Evolutionary conservation across 345 rosid genomes (phyloP).

Genomic region (Turnera subulata): DNA sequence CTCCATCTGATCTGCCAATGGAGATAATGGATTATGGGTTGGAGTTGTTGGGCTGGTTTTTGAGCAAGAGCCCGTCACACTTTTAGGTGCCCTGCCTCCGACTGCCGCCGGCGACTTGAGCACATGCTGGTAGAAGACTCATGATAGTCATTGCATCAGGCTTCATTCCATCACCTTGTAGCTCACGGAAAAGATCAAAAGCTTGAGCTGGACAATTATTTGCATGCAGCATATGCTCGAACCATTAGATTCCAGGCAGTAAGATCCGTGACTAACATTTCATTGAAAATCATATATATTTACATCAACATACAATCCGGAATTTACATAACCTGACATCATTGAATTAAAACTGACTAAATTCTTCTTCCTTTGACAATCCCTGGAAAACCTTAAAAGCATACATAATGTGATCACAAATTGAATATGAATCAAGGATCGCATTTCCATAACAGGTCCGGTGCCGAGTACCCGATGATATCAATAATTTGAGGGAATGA

Average conservation of each 20-base stretch:
- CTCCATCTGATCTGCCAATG: too few relatives aligned
- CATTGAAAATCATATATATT: slow-evolving; percentile 36
- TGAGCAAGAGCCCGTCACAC: too few relatives aligned
- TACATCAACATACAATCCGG: slow-evolving; percentile 52
- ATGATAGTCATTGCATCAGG: slow-evolving; percentile 70
- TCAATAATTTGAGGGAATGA: too few relatives aligned
- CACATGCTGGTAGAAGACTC: slow-evolving; percentile 71
- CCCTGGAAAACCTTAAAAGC: slow-evolving; percentile 53
- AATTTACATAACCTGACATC: slow-evolving; percentile 49
- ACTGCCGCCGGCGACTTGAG: too few relatives aligned
- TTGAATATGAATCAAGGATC: slow-evolving; percentile 70
- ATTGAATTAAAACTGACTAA: slow-evolving; percentile 58
- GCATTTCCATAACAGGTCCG: too few relatives aligned
- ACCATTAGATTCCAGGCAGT: slow-evolving; percentile 84
- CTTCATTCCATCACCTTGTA: slow-evolving; percentile 58
- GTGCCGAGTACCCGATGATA: too few relatives aligned
- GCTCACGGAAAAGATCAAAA: slow-evolving; percentile 41
- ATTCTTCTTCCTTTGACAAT: slow-evolving; percentile 41
- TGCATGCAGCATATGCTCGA: slow-evolving; percentile 57
- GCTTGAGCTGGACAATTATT: slow-evolving; percentile 49
- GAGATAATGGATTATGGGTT: too few relatives aligned
- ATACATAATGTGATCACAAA: slow-evolving; percentile 52
- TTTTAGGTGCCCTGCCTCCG: too few relatives aligned
- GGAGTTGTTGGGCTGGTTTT: too few relatives aligned
- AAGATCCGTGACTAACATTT: slow-evolving; percentile 49